Evolutionary conservation across 2,329 filamentous ascomycete genomes (phyloP).

Genomic region (Coniochaeta prunicola): DNA sequence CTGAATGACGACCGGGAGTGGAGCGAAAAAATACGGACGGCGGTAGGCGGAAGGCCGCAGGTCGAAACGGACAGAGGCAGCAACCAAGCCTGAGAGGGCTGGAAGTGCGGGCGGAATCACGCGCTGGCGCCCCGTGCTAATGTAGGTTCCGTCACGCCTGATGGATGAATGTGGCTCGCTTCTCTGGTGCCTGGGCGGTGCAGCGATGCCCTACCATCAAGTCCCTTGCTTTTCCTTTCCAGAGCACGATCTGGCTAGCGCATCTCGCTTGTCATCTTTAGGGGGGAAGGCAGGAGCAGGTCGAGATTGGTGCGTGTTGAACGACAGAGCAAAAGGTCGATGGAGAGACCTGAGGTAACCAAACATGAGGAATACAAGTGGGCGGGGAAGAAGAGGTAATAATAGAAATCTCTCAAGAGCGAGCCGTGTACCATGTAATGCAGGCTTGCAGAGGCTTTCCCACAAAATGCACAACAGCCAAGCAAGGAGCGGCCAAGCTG

Average conservation of each 20-base stretch:
- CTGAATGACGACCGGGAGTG: slow-evolving; percentile 1
- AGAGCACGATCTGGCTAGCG: no score
- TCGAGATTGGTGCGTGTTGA: neutral
- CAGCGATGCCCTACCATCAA: no score
- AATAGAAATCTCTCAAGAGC: no score
- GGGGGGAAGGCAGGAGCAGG: neutral
- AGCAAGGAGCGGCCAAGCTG: neutral
- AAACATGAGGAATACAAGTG: neutral
- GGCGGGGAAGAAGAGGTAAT: neutral
- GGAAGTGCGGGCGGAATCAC: neutral
- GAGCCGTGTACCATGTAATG: neutral
- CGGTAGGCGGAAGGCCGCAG: neutral
- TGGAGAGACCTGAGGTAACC: neutral
- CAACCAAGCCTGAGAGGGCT: neutral
- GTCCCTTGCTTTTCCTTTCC: no score
- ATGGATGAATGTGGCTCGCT: neutral
- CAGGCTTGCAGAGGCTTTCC: neutral
- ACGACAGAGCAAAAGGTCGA: neutral
- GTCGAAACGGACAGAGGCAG: neutral
- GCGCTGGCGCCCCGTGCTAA: neutral
- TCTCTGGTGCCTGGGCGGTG: neutral
- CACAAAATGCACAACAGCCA: neutral
- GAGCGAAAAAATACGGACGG: neutral
- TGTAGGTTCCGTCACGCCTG: neutral
- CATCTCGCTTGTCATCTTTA: neutral